Evolutionary conservation across 768 basidiomycete species (phyloP).

Genomic region (Rhodosporidiobolus odoratus): DNA sequence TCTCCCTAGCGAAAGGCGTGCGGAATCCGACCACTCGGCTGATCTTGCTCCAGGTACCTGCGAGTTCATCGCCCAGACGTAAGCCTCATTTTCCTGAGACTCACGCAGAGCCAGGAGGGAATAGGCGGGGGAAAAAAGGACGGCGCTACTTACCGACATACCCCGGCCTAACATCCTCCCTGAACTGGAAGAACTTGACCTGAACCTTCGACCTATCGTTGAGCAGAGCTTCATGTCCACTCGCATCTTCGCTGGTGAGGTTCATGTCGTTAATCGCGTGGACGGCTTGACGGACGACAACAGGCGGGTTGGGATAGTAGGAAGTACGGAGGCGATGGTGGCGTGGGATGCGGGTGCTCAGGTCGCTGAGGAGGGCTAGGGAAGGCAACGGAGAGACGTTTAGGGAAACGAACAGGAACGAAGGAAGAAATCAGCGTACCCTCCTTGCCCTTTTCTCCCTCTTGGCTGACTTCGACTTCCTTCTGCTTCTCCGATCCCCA

Average conservation of each 20-base stretch:
- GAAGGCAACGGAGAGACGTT: neutral
- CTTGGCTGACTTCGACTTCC: neutral
- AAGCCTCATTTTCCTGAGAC: neutral
- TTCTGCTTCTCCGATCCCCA: conserved; percentile 51
- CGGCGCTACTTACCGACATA: conserved; percentile 78
- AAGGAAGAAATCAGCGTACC: conserved; percentile 15
- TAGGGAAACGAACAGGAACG: neutral
- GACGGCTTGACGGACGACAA: conserved; percentile 55
- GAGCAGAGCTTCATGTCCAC: conserved; percentile 60
- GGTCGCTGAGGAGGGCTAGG: conserved; percentile 25
- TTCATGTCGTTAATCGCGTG: conserved; percentile 69
- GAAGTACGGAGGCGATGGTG: conserved; percentile 26
- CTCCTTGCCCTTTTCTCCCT: conserved; percentile 5
- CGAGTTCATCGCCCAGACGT: conserved; percentile 2
- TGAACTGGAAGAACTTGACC: conserved; percentile 76
- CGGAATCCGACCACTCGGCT: conserved; percentile 75
- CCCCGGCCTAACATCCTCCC: conserved; percentile 77
- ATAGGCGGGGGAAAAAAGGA: neutral
- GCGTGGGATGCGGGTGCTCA: conserved; percentile 2
- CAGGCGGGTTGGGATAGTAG: conserved; percentile 17
- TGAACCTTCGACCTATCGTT: conserved; percentile 60
- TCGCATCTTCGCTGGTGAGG: conserved; percentile 62
- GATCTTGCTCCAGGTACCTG: conserved; percentile 76
- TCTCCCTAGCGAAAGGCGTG: conserved; percentile 73
- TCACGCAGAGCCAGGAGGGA: neutral